Evolutionary conservation across 2,329 filamentous ascomycete species (phyloP).

Genomic region (Beauveria varroae): DNA sequence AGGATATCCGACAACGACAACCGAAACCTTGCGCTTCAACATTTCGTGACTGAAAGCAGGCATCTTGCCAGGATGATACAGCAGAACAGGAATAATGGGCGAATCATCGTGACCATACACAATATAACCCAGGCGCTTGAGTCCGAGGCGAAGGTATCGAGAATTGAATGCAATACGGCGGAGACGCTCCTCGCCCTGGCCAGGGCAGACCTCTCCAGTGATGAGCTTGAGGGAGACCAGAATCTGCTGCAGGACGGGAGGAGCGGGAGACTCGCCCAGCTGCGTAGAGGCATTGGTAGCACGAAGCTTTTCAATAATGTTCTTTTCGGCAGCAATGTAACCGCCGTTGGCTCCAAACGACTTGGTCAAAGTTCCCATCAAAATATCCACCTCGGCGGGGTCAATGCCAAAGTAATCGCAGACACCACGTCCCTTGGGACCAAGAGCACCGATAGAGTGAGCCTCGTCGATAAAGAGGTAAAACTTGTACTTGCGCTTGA

Average conservation of each 20-base stretch:
- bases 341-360: conserved; percentile 97
- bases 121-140: conserved; percentile 95
- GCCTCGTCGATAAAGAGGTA: conserved; percentile 93
- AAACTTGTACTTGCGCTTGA: conserved; percentile 97
- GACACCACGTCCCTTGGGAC: conserved; percentile 80
- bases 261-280: conserved; percentile 80
- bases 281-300: conserved; percentile 78
- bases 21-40: conserved; percentile 94
- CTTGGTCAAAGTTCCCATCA: conserved; percentile 98
- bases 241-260: conserved; percentile 87
- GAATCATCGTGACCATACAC: conserved; percentile 97
- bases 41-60: conserved; percentile 97
- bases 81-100: conserved; percentile 86
- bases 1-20: conserved; percentile 95
- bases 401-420: conserved; percentile 97
- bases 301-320: conserved; percentile 86
- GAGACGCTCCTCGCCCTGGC: conserved; percentile 90
- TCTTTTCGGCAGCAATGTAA: conserved; percentile 84
- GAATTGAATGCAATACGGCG: conserved; percentile 98
- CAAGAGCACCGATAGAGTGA: conserved; percentile 89
- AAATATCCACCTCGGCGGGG: conserved; percentile 78
- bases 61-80: conserved; percentile 99
- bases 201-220: conserved; percentile 75
- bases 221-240: conserved; percentile 81
- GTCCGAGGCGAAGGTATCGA: conserved; percentile 89